These are phyloP conservation scores for Gyromitra esculenta DNA, from an alignment of 2,329 filamentous ascomycete species.

Conservation along the genomic window DNA sequence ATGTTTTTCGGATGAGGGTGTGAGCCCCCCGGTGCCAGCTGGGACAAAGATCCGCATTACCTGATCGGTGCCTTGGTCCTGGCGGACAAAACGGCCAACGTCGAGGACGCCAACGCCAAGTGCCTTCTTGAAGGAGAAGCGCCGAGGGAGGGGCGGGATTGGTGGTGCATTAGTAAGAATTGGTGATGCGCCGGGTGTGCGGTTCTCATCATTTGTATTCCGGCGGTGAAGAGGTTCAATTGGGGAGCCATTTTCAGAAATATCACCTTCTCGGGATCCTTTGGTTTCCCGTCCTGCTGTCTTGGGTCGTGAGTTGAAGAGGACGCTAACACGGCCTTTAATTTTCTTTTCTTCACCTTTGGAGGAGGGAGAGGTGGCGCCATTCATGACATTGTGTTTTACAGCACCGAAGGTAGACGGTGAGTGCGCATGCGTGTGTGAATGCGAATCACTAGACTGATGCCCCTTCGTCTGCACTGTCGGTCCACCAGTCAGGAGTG, in stretches of 20 bases:
- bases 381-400: slow-evolving; percentile 35
- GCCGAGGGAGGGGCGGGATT: slow-evolving; percentile 27
- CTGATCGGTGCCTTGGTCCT: slow-evolving; percentile 57
- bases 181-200: slow-evolving; percentile 34
- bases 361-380: slow-evolving; percentile 42
- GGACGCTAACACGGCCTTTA: slow-evolving; percentile 56
- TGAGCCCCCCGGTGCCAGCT: slow-evolving; percentile 42
- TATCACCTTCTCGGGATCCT: slow-evolving; percentile 14
- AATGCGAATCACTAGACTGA: slow-evolving; percentile 33
- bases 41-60: slow-evolving; percentile 58
- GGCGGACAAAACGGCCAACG: slow-evolving; percentile 57
- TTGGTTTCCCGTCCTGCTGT: slow-evolving; percentile 51
- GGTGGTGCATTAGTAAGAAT: slow-evolving; percentile 34
- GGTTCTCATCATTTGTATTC: slow-evolving; percentile 48
- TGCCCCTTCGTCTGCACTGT: slow-evolving; percentile 38
- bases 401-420: slow-evolving; percentile 20
- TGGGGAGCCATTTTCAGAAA: slow-evolving; percentile 6
- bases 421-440: slow-evolving; percentile 1
- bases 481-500: slow-evolving; percentile 25
- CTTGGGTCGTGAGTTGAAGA: slow-evolving; percentile 54
- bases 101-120: slow-evolving; percentile 58
- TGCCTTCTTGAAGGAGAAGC: slow-evolving; percentile 54
- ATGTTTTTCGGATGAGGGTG: slow-evolving; percentile 24
- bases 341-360: slow-evolving; percentile 49
- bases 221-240: slow-evolving; percentile 17